Evolutionary conservation across 106 monocot species (phyloP), one percentile per base, ranked within the genome.

Genomic region (Dendrobium chrysotoxum): DNA sequence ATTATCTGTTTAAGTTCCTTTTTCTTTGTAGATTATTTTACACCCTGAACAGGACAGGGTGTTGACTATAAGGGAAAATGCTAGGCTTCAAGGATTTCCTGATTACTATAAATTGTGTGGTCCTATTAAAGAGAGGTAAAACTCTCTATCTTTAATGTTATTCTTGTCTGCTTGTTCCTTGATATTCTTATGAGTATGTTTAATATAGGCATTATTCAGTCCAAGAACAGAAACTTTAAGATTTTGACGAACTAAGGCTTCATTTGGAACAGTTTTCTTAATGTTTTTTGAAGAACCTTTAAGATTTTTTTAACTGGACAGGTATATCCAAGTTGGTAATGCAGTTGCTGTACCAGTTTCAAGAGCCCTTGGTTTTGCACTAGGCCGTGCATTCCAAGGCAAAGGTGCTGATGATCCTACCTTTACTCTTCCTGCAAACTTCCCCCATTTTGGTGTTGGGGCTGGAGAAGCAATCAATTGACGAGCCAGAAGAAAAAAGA

Each of bases 61-160:
- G 0, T 78, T 98, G 0, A 84, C 91, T 0, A 80, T 98, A 55
- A 72, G 98, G 50, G 98, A 98, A 73, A 98, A 98, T 86, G 98
- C 98, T 23, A 91, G 95, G 81, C 50, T 98, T 10, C 95, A 98
- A 81, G 97, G 94, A 0, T 98, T 97, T 78, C 96, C 96, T 0
- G 96, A 97, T 58, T 86, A 84, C 65, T 97, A 97, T 53, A 85
- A 84, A 42, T 84, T 97, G 5, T 66, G 50, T 23, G 96, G 96
- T 1, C 87, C 93, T 1, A 21, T 94, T 2, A 97, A 97, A 75
- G 80, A 94, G 74, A 71, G 90, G 94, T 95, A 88, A 5, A 7
- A 46, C 8, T 11, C 7, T 30, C 0, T 23, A 61, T 61, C 18
- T 21, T 23, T 23, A 23, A 4, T 18, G 53, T 54, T 16, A 18